Percentiles rank a stretch among this genome's conserved stretches.
These are phyloP conservation scores for Epichloe festucae DNA, from an alignment of 2,329 filamentous ascomycete species.

Conservation along the genomic window DNA sequence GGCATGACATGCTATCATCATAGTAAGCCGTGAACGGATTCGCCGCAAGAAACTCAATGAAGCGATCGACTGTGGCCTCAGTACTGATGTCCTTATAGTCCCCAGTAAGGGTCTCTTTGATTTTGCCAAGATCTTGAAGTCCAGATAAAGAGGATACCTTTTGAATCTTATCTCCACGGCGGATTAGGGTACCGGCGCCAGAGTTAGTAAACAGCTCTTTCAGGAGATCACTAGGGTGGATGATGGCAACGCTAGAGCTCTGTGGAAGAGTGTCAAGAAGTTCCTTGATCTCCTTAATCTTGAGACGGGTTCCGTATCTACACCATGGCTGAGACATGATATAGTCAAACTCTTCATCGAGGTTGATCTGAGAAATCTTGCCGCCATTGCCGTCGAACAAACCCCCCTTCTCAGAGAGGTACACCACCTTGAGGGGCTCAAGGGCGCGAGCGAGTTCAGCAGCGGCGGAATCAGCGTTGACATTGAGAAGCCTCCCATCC, in stretches of 20 bases:
- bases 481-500: slow-evolving; percentile 87
- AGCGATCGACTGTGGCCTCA: slow-evolving; percentile 72
- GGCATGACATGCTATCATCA: slow-evolving; percentile 84
- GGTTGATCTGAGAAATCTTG: slow-evolving; percentile 94
- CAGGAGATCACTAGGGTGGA: slow-evolving; percentile 88
- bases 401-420: slow-evolving; percentile 98
- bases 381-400: slow-evolving; percentile 85
- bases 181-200: slow-evolving; percentile 84
- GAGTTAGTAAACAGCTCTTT: slow-evolving; percentile 96
- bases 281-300: slow-evolving; percentile 97
- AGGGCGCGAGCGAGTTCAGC: slow-evolving; percentile 81
- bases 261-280: slow-evolving; percentile 77
- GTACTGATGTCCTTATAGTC: slow-evolving; percentile 75
- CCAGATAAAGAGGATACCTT: slow-evolving; percentile 58
- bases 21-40: slow-evolving; percentile 86
- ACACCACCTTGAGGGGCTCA: slow-evolving; percentile 93
- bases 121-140: slow-evolving; percentile 60
- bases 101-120: slow-evolving; percentile 72
- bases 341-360: slow-evolving; percentile 90
- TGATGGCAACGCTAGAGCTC: slow-evolving; percentile 92
- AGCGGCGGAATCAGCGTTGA: slow-evolving; percentile 94
- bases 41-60: slow-evolving; percentile 63
- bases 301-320: slow-evolving; percentile 83
- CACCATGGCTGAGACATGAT: slow-evolving; percentile 94
- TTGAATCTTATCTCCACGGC: slow-evolving; percentile 79